These are phyloP conservation scores for Parafenestella ontariensis DNA, from an alignment of 2,329 filamentous ascomycete species.

Conservation along the genomic window DNA sequence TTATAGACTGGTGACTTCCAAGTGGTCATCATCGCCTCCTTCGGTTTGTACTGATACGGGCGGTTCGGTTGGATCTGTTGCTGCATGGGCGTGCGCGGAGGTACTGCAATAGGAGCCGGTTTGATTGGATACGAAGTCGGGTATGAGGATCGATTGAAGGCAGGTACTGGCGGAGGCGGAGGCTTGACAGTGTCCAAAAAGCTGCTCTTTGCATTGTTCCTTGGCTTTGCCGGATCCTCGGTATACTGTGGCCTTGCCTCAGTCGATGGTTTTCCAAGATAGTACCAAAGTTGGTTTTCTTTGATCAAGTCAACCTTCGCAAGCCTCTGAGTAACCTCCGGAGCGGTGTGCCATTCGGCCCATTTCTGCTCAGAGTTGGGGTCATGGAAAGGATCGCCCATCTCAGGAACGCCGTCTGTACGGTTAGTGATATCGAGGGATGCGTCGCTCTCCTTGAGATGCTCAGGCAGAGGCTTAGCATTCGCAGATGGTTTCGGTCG, in stretches of 20 bases:
- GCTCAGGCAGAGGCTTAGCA: constrained; percentile 72
- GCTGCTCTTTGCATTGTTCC: constrained; percentile 72
- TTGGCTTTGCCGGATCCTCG: constrained; percentile 69
- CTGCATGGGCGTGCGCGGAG: constrained; percentile 44
- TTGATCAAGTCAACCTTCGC: constrained; percentile 75
- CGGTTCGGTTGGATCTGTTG: constrained; percentile 26
- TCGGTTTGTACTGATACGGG: constrained; percentile 47
- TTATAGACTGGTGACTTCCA: constrained; percentile 43
- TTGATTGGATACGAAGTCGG: constrained; percentile 55
- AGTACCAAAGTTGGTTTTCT: constrained; percentile 83
- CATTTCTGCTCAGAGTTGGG: constrained; percentile 55
- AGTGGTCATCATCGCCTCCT: constrained; percentile 27
- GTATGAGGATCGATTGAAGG: constrained; percentile 38
- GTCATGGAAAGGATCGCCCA: constrained; percentile 57
- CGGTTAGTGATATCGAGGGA: constrained; percentile 55
- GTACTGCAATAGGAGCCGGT: constrained; percentile 46
- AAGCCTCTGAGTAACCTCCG: constrained; percentile 57
- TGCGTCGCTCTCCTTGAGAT: constrained; percentile 56
- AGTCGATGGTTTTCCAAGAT: constrained; percentile 84
- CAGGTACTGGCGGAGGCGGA: constrained; percentile 41
- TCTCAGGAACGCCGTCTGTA: constrained; percentile 57
- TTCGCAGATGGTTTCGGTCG: constrained; percentile 77
- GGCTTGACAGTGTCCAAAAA: constrained; percentile 72
- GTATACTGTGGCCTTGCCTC: constrained; percentile 93
- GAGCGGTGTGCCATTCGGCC: constrained; percentile 72